Base-by-base conservation (phyloP, 2,329 filamentous ascomycete genomes). In the Aureobasidium uvarum region DNA sequence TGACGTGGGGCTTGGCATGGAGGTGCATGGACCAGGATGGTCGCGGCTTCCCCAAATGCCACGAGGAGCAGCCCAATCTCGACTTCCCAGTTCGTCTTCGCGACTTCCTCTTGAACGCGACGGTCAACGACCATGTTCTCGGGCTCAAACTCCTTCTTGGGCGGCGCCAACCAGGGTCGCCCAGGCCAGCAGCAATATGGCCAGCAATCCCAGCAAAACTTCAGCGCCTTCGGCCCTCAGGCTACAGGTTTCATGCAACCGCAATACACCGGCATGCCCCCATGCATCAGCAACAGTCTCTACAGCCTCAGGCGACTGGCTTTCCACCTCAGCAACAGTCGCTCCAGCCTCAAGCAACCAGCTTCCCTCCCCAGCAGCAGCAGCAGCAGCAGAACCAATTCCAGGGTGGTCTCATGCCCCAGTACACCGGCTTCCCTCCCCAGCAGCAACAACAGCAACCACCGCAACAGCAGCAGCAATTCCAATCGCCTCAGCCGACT, bases 81-180 rank as follows among this genome's bases (percentile, higher is more conserved):
- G 52, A 55, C 52, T 55, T 25, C 20, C 45, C 5, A 50, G 23
- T 50, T 31, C 28, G 20, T 14, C 10, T 18, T 33, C 51, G 33
- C 51, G 51, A 55, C 51, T 55, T 25, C 20, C 52, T 41, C 14
- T 23, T 13, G 33, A 38, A 39, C 52, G 52, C 52, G 36, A 55
- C 52, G 5, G 41, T 25, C 56, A 46, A 60, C 62, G 46, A 75
- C 74, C 79, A 97, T 97, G 94, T 98, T 91, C 81, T 95, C 92
- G 70, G 91, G 89, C 77, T 90, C 91, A 70, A 96, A 90, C 81
- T 88, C 90, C 69, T 97, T 89, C 78, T 80, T 96, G 73, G 92
- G 92, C 78, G 89, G 88, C 80, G 85, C 84, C 77, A 91, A 88
- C 75, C 89, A 84, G 81, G 86, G 89, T 76, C 89, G 88, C 67